phyloP scores from a whole-genome alignment of 768 basidiomycete species.

The Tephrocybe sp. region DNA sequence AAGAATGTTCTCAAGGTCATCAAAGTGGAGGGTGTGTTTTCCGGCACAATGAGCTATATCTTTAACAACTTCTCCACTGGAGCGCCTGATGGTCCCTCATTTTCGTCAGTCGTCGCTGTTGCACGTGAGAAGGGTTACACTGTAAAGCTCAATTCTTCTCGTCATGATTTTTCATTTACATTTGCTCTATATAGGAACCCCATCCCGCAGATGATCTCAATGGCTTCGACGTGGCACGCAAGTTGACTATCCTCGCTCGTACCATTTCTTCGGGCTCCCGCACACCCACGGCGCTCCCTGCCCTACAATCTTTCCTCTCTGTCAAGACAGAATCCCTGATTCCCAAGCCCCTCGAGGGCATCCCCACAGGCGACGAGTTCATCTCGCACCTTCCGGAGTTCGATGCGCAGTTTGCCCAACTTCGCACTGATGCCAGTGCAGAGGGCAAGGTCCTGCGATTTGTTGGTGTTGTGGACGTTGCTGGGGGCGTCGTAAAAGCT shows the following conservation, averaged over 20 bases:
- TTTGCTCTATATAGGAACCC: conserved; percentile 69
- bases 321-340: conserved; percentile 87
- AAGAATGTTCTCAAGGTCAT: conserved; percentile 48
- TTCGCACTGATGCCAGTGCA: conserved; percentile 75
- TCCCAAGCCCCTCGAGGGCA: conserved; percentile 67
- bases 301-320: conserved; percentile 78
- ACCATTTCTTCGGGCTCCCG: conserved; percentile 48
- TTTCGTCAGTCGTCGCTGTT: conserved; percentile 85
- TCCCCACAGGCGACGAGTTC: conserved; percentile 80
- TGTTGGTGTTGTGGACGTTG: conserved; percentile 91
- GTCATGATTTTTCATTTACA: not conserved
- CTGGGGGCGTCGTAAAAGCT: conserved; percentile 72
- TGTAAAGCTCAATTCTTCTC: conserved; percentile 38
- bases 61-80: conserved; percentile 93
- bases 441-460: conserved; percentile 89
- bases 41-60: conserved; percentile 97
- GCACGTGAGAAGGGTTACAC: conserved; percentile 96
- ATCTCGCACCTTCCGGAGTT: conserved; percentile 76
- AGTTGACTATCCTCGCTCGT: conserved; percentile 93
- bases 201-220: conserved; percentile 97
- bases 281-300: conserved; percentile 36
- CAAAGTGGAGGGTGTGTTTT: conserved; percentile 97
- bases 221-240: conserved; percentile 95
- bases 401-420: conserved; percentile 73
- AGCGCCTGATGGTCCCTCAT: conserved; percentile 64